Percentiles rank a stretch among this genome's conserved stretches.
Evolutionary conservation across 768 basidiomycete genomes (phyloP).

Genomic region (Boletus rubropictus): DNA sequence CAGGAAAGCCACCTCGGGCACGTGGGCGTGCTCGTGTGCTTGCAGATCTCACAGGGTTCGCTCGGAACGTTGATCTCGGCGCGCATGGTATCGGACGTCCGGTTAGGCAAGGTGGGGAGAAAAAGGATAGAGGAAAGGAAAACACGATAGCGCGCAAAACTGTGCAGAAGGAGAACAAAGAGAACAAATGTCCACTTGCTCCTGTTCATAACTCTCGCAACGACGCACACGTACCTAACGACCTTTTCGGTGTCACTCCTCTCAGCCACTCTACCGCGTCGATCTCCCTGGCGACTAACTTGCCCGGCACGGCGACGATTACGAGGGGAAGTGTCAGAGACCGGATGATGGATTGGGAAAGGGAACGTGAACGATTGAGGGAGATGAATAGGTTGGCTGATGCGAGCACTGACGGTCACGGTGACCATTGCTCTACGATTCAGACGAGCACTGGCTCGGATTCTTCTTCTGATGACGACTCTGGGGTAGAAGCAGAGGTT

Average conservation of each 20-base stretch:
- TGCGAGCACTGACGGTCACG: constrained; percentile 37
- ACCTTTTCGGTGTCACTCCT: background rate
- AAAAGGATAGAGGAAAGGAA: constrained; percentile 23
- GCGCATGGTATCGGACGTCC: constrained; percentile 27
- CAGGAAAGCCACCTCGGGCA: constrained; percentile 24
- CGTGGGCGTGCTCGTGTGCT: constrained; percentile 32
- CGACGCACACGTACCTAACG: constrained; percentile 2
- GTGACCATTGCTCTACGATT: constrained; percentile 31
- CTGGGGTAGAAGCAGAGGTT: constrained; percentile 24
- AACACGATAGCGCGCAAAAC: constrained; percentile 18
- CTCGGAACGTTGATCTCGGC: constrained; percentile 28
- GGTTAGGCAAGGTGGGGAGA: constrained; percentile 18
- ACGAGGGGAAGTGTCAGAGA: constrained; percentile 41
- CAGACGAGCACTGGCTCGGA: constrained; percentile 11
- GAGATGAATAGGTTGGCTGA: constrained; percentile 64
- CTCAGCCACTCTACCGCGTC: constrained; percentile 11
- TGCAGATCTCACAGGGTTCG: constrained; percentile 36
- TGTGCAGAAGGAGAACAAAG: constrained; percentile 26
- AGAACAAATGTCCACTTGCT: constrained; percentile 15
- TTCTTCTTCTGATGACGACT: constrained; percentile 27
- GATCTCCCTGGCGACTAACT: constrained; percentile 11
- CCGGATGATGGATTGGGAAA: constrained; percentile 71
- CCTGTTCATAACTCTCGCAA: constrained; percentile 6
- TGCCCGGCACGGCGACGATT: constrained; percentile 15
- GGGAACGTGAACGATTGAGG: constrained; percentile 60